These are phyloP conservation scores for Pichia kudriavzevii DNA, from an alignment of 1,139 yeast species.

Conservation along the genomic window DNA sequence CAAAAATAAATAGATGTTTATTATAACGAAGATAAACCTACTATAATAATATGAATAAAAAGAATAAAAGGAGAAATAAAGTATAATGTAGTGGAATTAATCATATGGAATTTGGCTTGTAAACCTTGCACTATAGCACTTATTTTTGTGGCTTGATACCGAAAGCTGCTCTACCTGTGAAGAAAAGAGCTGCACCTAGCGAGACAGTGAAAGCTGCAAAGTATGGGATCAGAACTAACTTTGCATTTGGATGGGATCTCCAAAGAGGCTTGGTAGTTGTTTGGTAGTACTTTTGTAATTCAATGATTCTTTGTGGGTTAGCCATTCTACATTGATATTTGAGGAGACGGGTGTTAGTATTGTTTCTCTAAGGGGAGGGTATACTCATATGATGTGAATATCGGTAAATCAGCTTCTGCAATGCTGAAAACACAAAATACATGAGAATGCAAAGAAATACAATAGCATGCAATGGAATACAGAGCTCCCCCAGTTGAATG, in stretches of 20 bases:
- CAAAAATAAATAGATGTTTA: no score
- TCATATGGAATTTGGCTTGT: no score
- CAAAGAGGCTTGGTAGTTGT: conserved; percentile 63
- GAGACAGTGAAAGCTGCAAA: conserved; percentile 76
- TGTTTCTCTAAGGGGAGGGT: no score
- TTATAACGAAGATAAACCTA: conserved; percentile 12
- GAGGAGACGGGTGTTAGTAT: not conserved
- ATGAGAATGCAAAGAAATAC: no score
- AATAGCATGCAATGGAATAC: no score
- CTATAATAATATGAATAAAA: conserved; percentile 1
- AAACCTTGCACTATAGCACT: not conserved
- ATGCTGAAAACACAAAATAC: no score
- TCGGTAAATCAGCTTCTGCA: not conserved
- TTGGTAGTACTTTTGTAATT: conserved; percentile 72
- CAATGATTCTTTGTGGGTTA: conserved; percentile 50
- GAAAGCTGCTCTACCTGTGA: conserved; percentile 69
- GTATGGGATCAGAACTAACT: conserved; percentile 79
- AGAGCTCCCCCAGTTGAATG: no score
- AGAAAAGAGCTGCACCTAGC: conserved; percentile 62
- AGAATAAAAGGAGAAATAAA: conserved; percentile 1
- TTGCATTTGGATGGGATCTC: conserved; percentile 72
- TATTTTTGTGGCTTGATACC: conserved; percentile 52
- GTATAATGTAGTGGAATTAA: not conserved
- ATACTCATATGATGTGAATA: no score
- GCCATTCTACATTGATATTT: conserved; percentile 9